phyloP scores from a whole-genome alignment of 345 rosid genomes.

The Ceriops zippeliana region DNA sequence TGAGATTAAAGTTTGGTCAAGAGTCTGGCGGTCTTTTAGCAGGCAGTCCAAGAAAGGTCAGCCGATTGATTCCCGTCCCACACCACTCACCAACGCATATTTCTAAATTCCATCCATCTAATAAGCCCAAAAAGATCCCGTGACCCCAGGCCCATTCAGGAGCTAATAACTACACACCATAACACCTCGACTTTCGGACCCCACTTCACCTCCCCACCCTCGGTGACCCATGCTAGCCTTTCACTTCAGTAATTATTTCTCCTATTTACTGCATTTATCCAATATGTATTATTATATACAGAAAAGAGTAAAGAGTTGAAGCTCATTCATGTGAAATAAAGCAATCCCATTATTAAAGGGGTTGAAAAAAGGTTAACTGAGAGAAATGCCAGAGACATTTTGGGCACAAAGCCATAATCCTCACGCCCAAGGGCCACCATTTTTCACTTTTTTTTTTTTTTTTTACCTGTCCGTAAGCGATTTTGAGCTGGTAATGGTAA shows the following conservation, averaged over 20 bases:
- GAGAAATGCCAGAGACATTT: not conserved
- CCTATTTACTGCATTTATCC: no score
- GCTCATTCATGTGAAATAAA: no score
- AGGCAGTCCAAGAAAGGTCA: constrained; percentile 20
- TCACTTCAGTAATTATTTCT: no score
- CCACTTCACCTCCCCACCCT: not conserved
- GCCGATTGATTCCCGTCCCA: constrained; percentile 17
- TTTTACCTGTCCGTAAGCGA: constrained; percentile 80
- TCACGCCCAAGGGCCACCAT: no score
- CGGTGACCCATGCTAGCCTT: not conserved
- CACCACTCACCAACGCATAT: constrained; percentile 9
- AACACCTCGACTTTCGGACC: not conserved
- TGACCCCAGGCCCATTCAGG: not conserved
- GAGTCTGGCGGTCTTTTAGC: constrained; percentile 22
- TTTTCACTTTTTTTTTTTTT: no score
- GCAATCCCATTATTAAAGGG: not conserved
- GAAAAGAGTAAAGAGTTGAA: no score
- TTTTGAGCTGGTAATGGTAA: constrained; percentile 64
- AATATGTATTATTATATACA: no score
- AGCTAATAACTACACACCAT: not conserved
- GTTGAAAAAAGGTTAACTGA: not conserved
- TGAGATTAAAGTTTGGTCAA: not conserved
- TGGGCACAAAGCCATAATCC: no score
- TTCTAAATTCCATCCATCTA: not conserved
- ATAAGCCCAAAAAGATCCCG: not conserved